A percentile compares a stretch with the other conserved stretches of the same genome.
phyloP scores from a whole-genome alignment of 2,329 filamentous ascomycete genomes.

The Fusarium sp. region DNA sequence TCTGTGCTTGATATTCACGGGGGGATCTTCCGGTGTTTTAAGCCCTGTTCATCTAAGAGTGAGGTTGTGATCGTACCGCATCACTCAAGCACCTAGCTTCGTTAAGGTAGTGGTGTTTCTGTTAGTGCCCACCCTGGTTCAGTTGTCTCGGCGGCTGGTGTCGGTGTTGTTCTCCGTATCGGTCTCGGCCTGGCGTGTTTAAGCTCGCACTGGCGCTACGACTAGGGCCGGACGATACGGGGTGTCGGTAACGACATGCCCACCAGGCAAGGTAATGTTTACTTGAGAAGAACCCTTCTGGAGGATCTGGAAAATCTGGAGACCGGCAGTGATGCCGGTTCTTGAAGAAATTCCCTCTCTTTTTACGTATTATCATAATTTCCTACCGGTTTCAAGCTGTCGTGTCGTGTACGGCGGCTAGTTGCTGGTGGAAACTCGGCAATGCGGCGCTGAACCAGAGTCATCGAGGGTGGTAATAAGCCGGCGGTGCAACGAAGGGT shows the following conservation, averaged over 20 bases:
- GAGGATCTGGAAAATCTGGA: conserved; percentile 28
- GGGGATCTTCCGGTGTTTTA: conserved; percentile 13
- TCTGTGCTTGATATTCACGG: conserved; percentile 20
- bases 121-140: conserved; percentile 10
- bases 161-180: conserved; percentile 34
- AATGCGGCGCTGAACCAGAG: conserved; percentile 22
- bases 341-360: conserved; percentile 33
- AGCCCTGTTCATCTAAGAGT: neutral
- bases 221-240: conserved; percentile 42
- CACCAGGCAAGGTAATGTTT: conserved; percentile 28
- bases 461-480: conserved; percentile 32
- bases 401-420: conserved; percentile 22
- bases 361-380: conserved; percentile 17
- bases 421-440: conserved; percentile 8
- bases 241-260: conserved; percentile 40
- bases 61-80: neutral
- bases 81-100: neutral
- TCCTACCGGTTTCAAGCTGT: conserved; percentile 1
- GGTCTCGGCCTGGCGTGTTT: conserved; percentile 44
- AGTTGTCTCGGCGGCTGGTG: conserved; percentile 27
- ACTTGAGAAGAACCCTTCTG: conserved; percentile 36
- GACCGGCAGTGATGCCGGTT: conserved; percentile 41
- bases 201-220: conserved; percentile 38
- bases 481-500: conserved; percentile 29
- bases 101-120: neutral